Percentiles rank a stretch among this genome's conserved stretches.
These are phyloP conservation scores for Gossypium herbaceum DNA, from an alignment of 345 rosid genomes.

Conservation along the genomic window DNA sequence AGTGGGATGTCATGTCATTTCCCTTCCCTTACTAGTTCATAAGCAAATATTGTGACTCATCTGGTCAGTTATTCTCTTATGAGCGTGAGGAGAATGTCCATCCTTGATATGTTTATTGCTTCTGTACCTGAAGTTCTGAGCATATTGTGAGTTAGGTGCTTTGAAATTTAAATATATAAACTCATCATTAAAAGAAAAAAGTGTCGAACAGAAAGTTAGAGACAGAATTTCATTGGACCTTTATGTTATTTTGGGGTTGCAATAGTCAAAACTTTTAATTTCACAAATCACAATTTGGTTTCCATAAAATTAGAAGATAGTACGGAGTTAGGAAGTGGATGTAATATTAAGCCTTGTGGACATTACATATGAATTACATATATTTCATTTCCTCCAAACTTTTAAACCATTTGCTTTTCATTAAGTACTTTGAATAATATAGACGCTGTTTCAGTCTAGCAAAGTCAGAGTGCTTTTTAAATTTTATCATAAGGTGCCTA, in stretches of 20 bases:
- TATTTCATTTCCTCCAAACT: background rate
- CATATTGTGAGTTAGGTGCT: background rate
- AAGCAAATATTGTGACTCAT: background rate
- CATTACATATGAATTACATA: background rate
- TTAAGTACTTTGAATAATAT: background rate
- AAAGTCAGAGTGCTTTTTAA: slow-evolving; percentile 6
- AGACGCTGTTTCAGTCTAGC: background rate
- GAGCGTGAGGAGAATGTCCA: background rate
- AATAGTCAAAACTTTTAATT: background rate
- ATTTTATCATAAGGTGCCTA: background rate
- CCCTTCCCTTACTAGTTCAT: too few relatives aligned
- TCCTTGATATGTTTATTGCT: background rate
- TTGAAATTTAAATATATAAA: background rate
- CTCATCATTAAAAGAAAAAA: background rate
- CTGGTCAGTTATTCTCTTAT: slow-evolving; percentile 1
- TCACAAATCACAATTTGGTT: background rate
- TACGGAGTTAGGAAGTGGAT: background rate
- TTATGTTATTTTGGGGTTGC: background rate
- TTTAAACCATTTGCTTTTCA: background rate
- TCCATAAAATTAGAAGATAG: background rate
- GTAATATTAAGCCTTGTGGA: background rate
- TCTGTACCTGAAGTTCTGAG: background rate
- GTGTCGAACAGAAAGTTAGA: background rate
- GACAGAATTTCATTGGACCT: background rate
- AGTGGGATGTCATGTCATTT: too few relatives aligned